Percentiles rank a stretch among this genome's conserved stretches.
phyloP scores from a whole-genome alignment of 768 basidiomycete genomes.

The Exsudoporus frostii region DNA sequence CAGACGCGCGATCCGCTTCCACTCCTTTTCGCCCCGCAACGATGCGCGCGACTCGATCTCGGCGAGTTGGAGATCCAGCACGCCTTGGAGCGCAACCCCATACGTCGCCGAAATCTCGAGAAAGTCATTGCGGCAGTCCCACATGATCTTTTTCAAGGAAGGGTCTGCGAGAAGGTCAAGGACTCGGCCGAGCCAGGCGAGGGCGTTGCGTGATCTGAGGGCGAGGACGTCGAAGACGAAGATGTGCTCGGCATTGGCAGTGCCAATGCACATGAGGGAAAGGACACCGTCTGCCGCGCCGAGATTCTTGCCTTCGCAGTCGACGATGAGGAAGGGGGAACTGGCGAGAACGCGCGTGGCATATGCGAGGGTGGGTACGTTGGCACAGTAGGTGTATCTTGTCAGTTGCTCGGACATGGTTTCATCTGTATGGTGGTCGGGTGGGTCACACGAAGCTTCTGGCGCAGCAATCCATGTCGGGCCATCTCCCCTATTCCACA shows the following conservation, averaged over 20 bases:
- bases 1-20: conserved; percentile 27
- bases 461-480: conserved; percentile 4
- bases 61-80: conserved; percentile 42
- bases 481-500: neutral
- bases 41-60: conserved; percentile 32
- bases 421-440: conserved; percentile 2
- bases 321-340: conserved; percentile 32
- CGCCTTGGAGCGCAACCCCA: conserved; percentile 27
- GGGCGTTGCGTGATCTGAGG: conserved; percentile 15
- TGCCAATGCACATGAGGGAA: conserved; percentile 36
- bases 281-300: conserved; percentile 32
- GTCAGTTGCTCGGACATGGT: conserved; percentile 19
- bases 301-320: conserved; percentile 40
- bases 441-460: conserved; percentile 9
- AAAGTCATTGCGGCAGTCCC: conserved; percentile 43
- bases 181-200: conserved; percentile 23
- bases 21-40: conserved; percentile 26
- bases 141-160: conserved; percentile 37
- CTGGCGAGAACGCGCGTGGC: conserved; percentile 18
- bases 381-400: conserved; percentile 21
- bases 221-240: conserved; percentile 38
- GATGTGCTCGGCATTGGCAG: conserved; percentile 29
- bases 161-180: conserved; percentile 29
- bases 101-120: conserved; percentile 33
- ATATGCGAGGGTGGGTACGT: conserved; percentile 9